Percentiles rank a stretch among this genome's conserved stretches.
Conservation (phyloP, 2,329 filamentous ascomycete genomes). For the Hypoxylon sp. region DNA sequence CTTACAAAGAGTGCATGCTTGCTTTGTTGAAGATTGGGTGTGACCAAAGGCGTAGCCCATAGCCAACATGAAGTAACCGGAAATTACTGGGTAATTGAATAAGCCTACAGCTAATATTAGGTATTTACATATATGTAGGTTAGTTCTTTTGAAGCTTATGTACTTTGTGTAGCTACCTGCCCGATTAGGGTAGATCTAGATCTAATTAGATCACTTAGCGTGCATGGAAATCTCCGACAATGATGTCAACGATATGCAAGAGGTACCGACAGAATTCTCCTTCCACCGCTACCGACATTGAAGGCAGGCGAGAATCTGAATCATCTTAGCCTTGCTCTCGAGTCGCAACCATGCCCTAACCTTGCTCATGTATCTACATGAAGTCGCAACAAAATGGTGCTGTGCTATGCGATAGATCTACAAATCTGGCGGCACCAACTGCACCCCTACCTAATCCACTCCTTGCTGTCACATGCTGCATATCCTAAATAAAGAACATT, state of each 20-base stretch:
- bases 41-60: not conserved
- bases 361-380: conserved; percentile 4
- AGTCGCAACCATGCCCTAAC: conserved; percentile 2
- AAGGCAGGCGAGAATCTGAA: conserved; percentile 16
- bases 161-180: not conserved
- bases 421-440: conserved; percentile 8
- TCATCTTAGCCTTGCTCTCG: conserved; percentile 1
- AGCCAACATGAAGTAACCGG: not conserved
- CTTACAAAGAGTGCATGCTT: not conserved
- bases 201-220: conserved; percentile 8
- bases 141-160: not conserved
- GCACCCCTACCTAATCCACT: not conserved
- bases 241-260: conserved; percentile 34
- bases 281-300: conserved; percentile 13
- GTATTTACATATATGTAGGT: not conserved
- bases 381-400: not conserved
- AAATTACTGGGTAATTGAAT: conserved; percentile 1
- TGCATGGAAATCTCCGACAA: conserved; percentile 8
- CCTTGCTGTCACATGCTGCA: conserved; percentile 25
- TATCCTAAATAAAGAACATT: conserved; percentile 32
- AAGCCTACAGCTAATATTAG: not conserved
- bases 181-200: not conserved
- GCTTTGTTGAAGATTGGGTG: not conserved
- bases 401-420: not conserved
- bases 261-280: conserved; percentile 16